Conservation (phyloP, 75 land plant genomes). For the Selaginella tamariscina region DNA sequence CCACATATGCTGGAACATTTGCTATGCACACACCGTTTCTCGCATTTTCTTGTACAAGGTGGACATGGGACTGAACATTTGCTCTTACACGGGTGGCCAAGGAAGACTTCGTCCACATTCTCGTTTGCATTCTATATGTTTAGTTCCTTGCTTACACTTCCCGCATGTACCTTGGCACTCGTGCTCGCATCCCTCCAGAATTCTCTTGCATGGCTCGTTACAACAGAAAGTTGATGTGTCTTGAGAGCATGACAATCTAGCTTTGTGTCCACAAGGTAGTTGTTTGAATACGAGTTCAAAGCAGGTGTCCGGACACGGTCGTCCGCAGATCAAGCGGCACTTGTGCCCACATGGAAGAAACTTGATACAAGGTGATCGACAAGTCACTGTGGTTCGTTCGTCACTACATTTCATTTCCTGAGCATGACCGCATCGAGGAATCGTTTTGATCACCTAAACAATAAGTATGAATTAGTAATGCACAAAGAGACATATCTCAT, state of each 20-base stretch:
- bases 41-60: slow-evolving; percentile 16
- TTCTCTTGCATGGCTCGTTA: slow-evolving; percentile 14
- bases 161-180: slow-evolving; percentile 15
- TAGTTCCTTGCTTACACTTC: slow-evolving; percentile 11
- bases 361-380: neutral
- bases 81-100: slow-evolving; percentile 18
- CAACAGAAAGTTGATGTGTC: slow-evolving; percentile 15
- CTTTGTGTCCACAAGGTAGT: slow-evolving; percentile 14
- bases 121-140: slow-evolving; percentile 16
- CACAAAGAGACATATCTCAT: too few relatives aligned
- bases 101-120: slow-evolving; percentile 17
- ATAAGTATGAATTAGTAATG: too few relatives aligned
- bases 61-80: slow-evolving; percentile 19
- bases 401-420: neutral
- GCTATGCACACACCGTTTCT: slow-evolving; percentile 25
- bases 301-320: neutral
- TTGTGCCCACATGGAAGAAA: slow-evolving; percentile 13
- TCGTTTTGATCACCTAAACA: slow-evolving; percentile 2
- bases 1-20: slow-evolving; percentile 18
- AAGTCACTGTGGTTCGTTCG: neutral
- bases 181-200: slow-evolving; percentile 17
- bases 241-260: slow-evolving; percentile 6
- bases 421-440: slow-evolving; percentile 21
- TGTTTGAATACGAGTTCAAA: neutral
- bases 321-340: slow-evolving; percentile 12